Conservation (phyloP, 1,139 yeast species). For the Scheffersomyces segobiensis region DNA sequence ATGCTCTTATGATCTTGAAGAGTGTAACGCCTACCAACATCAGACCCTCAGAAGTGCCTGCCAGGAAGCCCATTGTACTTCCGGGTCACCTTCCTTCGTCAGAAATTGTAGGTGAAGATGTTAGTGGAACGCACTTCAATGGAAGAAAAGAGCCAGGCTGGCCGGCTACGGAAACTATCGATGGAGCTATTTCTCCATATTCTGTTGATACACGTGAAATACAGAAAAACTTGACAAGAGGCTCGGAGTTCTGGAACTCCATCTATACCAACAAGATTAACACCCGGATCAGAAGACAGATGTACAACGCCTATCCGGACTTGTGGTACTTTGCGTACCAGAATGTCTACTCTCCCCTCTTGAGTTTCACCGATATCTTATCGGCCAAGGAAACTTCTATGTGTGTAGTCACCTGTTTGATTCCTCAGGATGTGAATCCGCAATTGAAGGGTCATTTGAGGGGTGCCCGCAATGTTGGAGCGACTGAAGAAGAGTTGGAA, state of each 20-base stretch:
- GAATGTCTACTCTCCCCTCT: slow-evolving; percentile 75
- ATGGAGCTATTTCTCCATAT: slow-evolving; percentile 40
- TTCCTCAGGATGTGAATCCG: slow-evolving; percentile 95
- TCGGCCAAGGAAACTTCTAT: slow-evolving; percentile 72
- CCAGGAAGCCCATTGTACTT: slow-evolving; percentile 30
- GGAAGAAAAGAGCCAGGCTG: slow-evolving; percentile 10
- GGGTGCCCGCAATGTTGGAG: slow-evolving; percentile 84
- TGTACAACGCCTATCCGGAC: slow-evolving; percentile 80
- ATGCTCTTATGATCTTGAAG: slow-evolving; percentile 67
- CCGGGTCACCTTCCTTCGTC: slow-evolving; percentile 42
- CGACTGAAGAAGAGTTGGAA: slow-evolving; percentile 61
- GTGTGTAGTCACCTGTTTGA: slow-evolving; percentile 74
- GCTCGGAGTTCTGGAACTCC: slow-evolving; percentile 69
- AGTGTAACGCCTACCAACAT: slow-evolving; percentile 61
- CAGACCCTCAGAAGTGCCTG: slow-evolving; percentile 29
- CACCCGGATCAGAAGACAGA: slow-evolving; percentile 62
- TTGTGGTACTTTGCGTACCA: slow-evolving; percentile 72
- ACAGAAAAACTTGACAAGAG: slow-evolving; percentile 42
- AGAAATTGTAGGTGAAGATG: slow-evolving; percentile 43
- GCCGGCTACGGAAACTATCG: slow-evolving; percentile 36
- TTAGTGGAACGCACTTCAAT: slow-evolving; percentile 38
- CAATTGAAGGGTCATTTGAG: slow-evolving; percentile 86
- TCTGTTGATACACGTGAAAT: slow-evolving; percentile 32
- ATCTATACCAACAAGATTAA: slow-evolving; percentile 75
- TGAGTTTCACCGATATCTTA: slow-evolving; percentile 66